Evolutionary conservation across 257 asterid genomes (phyloP).

Genomic region (Salvia rosmarinus): DNA sequence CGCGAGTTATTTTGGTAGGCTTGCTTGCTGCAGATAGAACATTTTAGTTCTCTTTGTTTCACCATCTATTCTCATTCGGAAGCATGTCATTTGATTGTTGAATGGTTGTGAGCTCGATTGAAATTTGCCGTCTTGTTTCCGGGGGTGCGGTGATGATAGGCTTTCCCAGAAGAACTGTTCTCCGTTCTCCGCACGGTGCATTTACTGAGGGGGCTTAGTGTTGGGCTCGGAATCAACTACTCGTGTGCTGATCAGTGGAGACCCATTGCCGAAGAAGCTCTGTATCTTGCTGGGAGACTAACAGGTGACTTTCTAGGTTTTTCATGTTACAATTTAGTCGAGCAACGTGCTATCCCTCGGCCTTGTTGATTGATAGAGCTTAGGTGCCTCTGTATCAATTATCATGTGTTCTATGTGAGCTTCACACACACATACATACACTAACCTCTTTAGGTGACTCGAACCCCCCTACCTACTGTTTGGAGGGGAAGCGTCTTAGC

Average conservation of each 20-base stretch:
- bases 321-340: too few relatives aligned
- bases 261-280: slow-evolving; percentile 92
- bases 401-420: background rate
- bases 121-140: slow-evolving; percentile 8
- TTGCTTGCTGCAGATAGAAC: background rate
- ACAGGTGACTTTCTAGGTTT: slow-evolving; percentile 43
- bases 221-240: slow-evolving; percentile 90
- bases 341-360: background rate
- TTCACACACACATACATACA: background rate
- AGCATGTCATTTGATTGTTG: background rate
- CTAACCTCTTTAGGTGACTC: too few relatives aligned
- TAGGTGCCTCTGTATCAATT: too few relatives aligned
- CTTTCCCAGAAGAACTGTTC: slow-evolving; percentile 95
- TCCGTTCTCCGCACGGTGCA: slow-evolving; percentile 95
- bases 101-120: background rate
- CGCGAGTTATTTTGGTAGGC: too few relatives aligned
- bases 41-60: background rate
- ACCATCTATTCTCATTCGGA: background rate
- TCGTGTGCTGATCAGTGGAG: slow-evolving; percentile 98
- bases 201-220: slow-evolving; percentile 92
- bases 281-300: slow-evolving; percentile 72
- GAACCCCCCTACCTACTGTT: too few relatives aligned
- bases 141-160: slow-evolving; percentile 44
- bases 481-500: too few relatives aligned
- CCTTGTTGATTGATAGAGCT: background rate